Base-by-base conservation (phyloP, 352 stramenopile genomes). In the Phytophthora aleatoria region DNA sequence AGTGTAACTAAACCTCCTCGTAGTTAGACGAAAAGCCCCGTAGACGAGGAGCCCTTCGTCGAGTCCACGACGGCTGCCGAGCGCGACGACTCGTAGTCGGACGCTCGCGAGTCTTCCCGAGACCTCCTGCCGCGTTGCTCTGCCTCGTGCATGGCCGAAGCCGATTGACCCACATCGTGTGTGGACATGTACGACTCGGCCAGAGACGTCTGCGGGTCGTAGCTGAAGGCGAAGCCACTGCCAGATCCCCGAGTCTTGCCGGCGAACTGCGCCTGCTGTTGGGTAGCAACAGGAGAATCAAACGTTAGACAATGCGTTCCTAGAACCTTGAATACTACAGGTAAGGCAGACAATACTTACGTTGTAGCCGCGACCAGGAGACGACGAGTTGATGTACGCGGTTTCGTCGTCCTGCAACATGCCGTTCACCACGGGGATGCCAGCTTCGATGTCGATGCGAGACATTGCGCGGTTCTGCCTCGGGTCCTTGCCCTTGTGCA, bases 151-250 rank as follows among this genome's bases (percentile, higher is more conserved):
- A 93, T 83, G 2, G 84, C 86, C 6, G 81, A 85, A 16, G 74
- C 71, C 0, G 73, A 81, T 7, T 85, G 86, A 16, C 70, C 69
- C 20, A 86, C 65, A 41, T 81, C 87, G 68, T 85, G 82, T 11
- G 79, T 90, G 6, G 82, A 77, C 65, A 95, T 93, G 68, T 91
- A 90, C 53, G 81, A 87, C 63, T 95, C 86, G 33, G 84, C 86
- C 66, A 87, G 67, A 43, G 86, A 86, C 24, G 86, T 93, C 50
- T 90, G 79, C 5, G 84, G 81, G 56, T 95, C 86, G 62, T 90
- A 90, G 51, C 86, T 95, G 69, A 90, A 95, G 16, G 86, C 86
- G 60, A 91, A 95, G 24, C 86, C 86, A 45, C 86, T 88, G 44
- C 75, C 89, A 41, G 85, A 94, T 49, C 79, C 76, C 26, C 83